phyloP scores from a whole-genome alignment of 768 basidiomycete genomes.

The Ephemerocybe angulata region DNA sequence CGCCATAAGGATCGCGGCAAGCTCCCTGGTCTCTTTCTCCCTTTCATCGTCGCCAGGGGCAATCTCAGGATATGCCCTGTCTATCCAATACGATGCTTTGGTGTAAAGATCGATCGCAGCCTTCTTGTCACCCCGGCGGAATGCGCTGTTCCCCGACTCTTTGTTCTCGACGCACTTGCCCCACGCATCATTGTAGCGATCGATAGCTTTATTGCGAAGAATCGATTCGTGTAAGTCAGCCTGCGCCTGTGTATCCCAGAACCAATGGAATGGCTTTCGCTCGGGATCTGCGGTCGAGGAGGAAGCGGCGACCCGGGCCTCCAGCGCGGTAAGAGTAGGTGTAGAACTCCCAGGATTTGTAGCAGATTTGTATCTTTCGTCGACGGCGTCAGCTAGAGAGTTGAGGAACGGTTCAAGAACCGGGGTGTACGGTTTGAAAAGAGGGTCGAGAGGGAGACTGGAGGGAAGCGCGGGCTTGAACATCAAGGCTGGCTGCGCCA shows the following conservation, averaged over 20 bases:
- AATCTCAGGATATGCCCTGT: slow-evolving; percentile 10
- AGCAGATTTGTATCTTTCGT: slow-evolving; percentile 1
- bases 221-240: no score
- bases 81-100: slow-evolving; percentile 6
- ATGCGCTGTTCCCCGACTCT: slow-evolving; percentile 4
- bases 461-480: slow-evolving; percentile 12
- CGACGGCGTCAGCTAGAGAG: slow-evolving; percentile 7
- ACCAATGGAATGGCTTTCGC: no score
- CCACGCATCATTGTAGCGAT: no score
- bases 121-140: not conserved
- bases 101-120: slow-evolving; percentile 8
- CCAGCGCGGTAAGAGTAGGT: no score
- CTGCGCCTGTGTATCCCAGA: no score
- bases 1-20: slow-evolving; percentile 9
- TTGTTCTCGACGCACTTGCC: slow-evolving; percentile 5
- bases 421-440: slow-evolving; percentile 10
- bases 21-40: slow-evolving; percentile 3
- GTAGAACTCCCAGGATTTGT: no score
- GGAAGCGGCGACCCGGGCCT: no score
- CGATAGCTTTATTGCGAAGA: no score
- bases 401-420: slow-evolving; percentile 17
- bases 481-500: slow-evolving; percentile 12
- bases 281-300: no score
- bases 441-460: slow-evolving; percentile 8
- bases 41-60: not conserved